Conservation (phyloP, 2,329 filamentous ascomycete genomes). For the Diaporthe ampelina region DNA sequence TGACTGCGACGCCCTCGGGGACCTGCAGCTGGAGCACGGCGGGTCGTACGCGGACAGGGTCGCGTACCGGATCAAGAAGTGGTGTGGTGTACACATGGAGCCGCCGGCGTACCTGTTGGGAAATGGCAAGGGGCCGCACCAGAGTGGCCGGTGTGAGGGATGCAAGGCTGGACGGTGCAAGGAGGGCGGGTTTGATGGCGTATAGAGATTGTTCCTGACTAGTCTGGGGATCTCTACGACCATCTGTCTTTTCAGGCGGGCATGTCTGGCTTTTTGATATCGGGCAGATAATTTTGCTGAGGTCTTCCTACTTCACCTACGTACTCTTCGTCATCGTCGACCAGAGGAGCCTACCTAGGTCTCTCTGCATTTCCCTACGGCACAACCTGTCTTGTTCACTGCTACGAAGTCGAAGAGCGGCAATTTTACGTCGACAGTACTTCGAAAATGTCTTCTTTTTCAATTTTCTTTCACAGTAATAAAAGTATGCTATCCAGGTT, state of each 20-base stretch:
- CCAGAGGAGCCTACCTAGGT: not conserved
- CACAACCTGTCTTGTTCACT: no score
- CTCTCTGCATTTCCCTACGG: no score
- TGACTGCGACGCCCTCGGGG: slow-evolving; percentile 43
- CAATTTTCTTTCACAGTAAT: no score
- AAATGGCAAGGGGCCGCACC: slow-evolving; percentile 1
- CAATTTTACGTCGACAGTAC: no score
- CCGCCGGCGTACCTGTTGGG: no score
- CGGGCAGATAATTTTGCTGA: no score
- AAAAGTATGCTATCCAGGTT: no score
- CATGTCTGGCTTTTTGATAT: not conserved
- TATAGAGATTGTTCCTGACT: not conserved
- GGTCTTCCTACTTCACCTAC: not conserved
- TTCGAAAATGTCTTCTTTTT: no score
- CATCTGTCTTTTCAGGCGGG: not conserved
- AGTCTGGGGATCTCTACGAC: no score
- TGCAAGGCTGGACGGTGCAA: slow-evolving; percentile 33
- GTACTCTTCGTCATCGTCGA: no score
- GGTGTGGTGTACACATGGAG: slow-evolving; percentile 33
- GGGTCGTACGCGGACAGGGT: slow-evolving; percentile 46
- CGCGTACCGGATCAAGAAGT: slow-evolving; percentile 47
- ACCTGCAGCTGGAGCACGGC: slow-evolving; percentile 40
- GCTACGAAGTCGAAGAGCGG: no score
- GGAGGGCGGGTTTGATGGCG: not conserved
- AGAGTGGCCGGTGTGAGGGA: not conserved